Percentiles rank a stretch among this genome's conserved stretches.
Evolutionary conservation across 2,329 filamentous ascomycete species (phyloP).

Genomic region (Sporothrix schenckii): DNA sequence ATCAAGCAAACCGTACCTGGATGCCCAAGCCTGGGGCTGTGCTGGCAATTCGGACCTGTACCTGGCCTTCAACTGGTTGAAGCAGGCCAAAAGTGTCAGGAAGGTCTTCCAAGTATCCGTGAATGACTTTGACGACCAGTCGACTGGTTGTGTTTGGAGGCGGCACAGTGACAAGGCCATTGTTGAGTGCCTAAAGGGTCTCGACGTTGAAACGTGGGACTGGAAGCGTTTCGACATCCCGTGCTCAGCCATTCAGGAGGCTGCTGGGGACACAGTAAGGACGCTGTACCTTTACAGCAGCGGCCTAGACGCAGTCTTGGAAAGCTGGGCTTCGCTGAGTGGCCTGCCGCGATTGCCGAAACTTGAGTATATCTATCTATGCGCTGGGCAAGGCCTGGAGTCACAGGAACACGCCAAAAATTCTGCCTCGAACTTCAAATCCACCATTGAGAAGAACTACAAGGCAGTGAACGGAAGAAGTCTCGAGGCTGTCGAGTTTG

Average conservation of each 20-base stretch:
- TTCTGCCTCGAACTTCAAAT: conserved; percentile 8
- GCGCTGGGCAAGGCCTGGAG: conserved; percentile 18
- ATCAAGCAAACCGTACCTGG: conserved; percentile 12
- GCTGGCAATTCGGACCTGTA: conserved; percentile 20
- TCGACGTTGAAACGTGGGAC: conserved; percentile 18
- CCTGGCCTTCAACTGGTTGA: conserved; percentile 21
- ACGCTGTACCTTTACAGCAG: conserved; percentile 25
- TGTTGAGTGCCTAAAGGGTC: conserved; percentile 20
- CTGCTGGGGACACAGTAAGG: conserved; percentile 19
- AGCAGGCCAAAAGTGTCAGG: conserved; percentile 10
- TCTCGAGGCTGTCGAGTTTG: conserved; percentile 23
- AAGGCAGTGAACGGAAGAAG: neutral
- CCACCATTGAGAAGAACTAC: conserved; percentile 8
- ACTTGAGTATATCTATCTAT: conserved; percentile 5
- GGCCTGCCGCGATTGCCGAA: conserved; percentile 11
- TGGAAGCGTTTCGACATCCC: conserved; percentile 22
- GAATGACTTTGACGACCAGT: conserved; percentile 15
- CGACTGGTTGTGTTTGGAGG: neutral
- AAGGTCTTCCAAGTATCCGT: conserved; percentile 24
- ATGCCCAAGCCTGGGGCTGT: conserved; percentile 12
- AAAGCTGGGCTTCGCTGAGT: conserved; percentile 15
- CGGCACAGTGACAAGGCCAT: conserved; percentile 22
- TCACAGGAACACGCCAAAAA: conserved; percentile 9
- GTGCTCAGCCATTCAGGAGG: conserved; percentile 19
- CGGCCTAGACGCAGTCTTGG: conserved; percentile 14